Conservation (phyloP, 306 rosid species). For the Medicago lupulina region DNA sequence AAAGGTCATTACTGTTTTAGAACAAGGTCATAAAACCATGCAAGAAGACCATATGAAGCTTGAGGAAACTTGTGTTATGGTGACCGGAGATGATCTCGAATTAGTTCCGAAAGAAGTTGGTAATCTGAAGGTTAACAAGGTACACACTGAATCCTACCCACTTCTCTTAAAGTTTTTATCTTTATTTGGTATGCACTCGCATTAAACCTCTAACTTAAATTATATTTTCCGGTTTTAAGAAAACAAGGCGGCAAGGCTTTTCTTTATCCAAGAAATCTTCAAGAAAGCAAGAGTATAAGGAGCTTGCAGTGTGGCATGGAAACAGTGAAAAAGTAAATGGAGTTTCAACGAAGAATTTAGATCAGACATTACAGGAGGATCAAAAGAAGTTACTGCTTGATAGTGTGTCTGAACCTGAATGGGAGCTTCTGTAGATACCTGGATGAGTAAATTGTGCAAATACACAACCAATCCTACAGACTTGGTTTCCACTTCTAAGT, state of each 20-base stretch:
- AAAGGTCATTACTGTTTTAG: slow-evolving; percentile 33
- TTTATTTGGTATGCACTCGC: not conserved
- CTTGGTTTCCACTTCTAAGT: slow-evolving; percentile 36
- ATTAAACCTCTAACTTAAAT: slow-evolving; percentile 12
- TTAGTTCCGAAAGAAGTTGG: slow-evolving; percentile 44
- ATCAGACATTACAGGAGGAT: not conserved
- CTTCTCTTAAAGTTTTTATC: not conserved
- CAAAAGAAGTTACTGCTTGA: not conserved
- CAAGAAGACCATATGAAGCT: slow-evolving; percentile 49
- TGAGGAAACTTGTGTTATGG: slow-evolving; percentile 79
- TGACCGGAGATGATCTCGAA: slow-evolving; percentile 59
- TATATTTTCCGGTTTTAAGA: slow-evolving; percentile 43
- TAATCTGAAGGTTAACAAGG: slow-evolving; percentile 66
- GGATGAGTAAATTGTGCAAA: slow-evolving; percentile 24
- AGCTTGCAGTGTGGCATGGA: slow-evolving; percentile 71
- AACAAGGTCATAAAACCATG: slow-evolving; percentile 42
- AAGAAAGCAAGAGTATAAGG: slow-evolving; percentile 87
- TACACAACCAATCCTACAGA: slow-evolving; percentile 10
- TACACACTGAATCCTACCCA: slow-evolving; percentile 30
- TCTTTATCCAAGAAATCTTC: slow-evolving; percentile 60
- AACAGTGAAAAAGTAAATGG: slow-evolving; percentile 33
- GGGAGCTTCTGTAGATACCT: slow-evolving; percentile 81
- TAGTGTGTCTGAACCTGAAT: slow-evolving; percentile 65
- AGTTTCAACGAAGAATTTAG: slow-evolving; percentile 37
- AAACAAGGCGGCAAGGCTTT: slow-evolving; percentile 60